Conservation (phyloP, 495 filamentous ascomycete genomes). For the Platismatia glauca region DNA sequence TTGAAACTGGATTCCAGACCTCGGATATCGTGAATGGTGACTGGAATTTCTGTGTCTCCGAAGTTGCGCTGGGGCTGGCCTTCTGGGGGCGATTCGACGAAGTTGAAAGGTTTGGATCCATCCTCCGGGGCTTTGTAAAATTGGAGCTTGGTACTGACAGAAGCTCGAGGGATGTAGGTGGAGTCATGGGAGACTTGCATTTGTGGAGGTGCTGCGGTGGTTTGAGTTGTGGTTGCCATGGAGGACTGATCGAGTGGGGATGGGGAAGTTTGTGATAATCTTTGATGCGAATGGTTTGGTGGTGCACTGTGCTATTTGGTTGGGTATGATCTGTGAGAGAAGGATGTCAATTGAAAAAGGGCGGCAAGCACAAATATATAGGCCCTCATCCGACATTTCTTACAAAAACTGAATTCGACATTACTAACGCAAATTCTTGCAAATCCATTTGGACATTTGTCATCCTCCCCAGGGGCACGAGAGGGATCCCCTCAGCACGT, state of each 20-base stretch:
- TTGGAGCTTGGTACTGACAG: slow-evolving; percentile 53
- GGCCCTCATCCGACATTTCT: too few species aligned
- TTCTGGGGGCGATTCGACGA: slow-evolving; percentile 54
- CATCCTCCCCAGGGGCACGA: too few species aligned
- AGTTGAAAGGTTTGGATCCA: slow-evolving; percentile 57
- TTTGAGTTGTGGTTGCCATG: slow-evolving; percentile 24
- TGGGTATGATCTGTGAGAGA: not conserved
- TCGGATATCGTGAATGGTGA: slow-evolving; percentile 58
- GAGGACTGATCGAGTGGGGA: not conserved
- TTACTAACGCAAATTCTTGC: slow-evolving; percentile 9
- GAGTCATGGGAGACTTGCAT: slow-evolving; percentile 13
- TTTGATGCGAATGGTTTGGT: not conserved
- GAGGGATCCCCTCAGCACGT: slow-evolving; percentile 15
- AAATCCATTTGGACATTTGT: slow-evolving; percentile 9
- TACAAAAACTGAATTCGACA: not conserved
- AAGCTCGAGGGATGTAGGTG: slow-evolving; percentile 51
- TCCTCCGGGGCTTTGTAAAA: slow-evolving; percentile 61
- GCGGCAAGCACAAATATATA: slow-evolving; percentile 7
- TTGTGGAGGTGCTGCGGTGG: slow-evolving; percentile 11
- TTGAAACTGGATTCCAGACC: slow-evolving; percentile 51
- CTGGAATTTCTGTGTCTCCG: slow-evolving; percentile 33
- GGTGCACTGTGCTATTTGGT: not conserved
- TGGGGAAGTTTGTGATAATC: not conserved
- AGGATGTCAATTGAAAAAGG: not conserved
- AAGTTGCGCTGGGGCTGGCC: slow-evolving; percentile 58